Evolutionary conservation across 2,329 filamentous ascomycete species (phyloP).

Genomic region (Alternaria ethzedia): DNA sequence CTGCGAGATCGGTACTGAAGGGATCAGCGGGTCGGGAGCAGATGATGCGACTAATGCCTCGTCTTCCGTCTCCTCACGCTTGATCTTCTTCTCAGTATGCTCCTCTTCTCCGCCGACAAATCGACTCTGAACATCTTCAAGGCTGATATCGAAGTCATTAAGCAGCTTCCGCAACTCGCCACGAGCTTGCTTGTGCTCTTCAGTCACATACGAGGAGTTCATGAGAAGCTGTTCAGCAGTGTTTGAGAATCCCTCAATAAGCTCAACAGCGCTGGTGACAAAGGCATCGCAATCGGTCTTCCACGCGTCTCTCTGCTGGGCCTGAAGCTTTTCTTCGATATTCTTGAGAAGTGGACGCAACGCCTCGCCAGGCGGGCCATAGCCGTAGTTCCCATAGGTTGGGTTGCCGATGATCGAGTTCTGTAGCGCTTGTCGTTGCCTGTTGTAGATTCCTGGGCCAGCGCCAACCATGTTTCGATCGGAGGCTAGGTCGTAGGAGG

Average conservation of each 20-base stretch:
- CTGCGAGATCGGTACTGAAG: background rate
- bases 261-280: background rate
- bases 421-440: background rate
- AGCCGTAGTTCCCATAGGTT: background rate
- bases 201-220: background rate
- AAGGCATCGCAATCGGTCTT: constrained; percentile 1
- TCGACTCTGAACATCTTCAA: background rate
- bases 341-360: background rate
- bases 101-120: background rate
- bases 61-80: background rate
- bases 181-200: constrained; percentile 2
- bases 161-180: background rate
- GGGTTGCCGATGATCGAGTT: background rate
- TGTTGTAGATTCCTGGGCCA: background rate
- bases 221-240: constrained; percentile 6
- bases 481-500: background rate
- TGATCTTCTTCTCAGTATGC: background rate
- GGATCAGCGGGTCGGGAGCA: background rate
- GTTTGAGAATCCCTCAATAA: background rate
- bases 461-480: background rate
- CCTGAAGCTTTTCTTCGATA: background rate
- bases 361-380: background rate
- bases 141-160: background rate
- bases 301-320: background rate
- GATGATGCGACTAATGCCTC: fast-evolving